Evolutionary conservation across 352 stramenopile species (phyloP), one percentile per base, ranked within the genome.

Genomic region (Thalassiosira hispida): DNA sequence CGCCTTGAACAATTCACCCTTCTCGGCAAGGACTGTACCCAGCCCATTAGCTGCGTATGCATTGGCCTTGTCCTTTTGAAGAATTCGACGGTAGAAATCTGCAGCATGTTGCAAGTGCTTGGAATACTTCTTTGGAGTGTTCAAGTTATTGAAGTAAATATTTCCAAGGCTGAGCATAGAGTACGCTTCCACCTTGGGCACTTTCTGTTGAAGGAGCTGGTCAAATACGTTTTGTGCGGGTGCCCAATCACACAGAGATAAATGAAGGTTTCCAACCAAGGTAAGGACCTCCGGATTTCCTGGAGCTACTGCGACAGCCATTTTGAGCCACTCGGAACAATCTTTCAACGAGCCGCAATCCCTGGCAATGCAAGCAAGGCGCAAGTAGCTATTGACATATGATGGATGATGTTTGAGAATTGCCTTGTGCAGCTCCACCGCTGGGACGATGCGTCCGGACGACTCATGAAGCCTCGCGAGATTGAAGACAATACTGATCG

Each of bases 131-230:
- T 96, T 95, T 53, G 97, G 97, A 44, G 97, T 95, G 29, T 96
- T 95, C 6, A 98, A 87, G 82, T 98, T 99, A 81, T 94, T 97
- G 93, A 99, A 98, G 82, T 98, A 99, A 68, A 99, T 98, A 69
- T 98, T 99, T 51, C 96, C 97, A 87, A 99, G 95, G 22, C 95
- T 97, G 18, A 99, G 86, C 84, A 98, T 97, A 8, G 97, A 96
- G 87, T 99, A 99, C 23, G 96, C 94, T 80, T 98, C 96, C 62
- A 98, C 97, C 55, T 90, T 89, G 68, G 97, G 97, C 33, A 97
- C 81, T 70, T 96, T 96, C n/a, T 96, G 94, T 5, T 64, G 73
- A 27, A 94, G 68, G 8, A 94, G 79, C 40, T 88, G 79, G 62
- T 94, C 87, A 57, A 91, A 94, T 82, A 98, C 97, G 29, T 95